Evolutionary conservation across 352 stramenopile genomes (phyloP), one percentile per base, ranked within the genome.

Genomic region (Hyphochytrium catenoides): DNA sequence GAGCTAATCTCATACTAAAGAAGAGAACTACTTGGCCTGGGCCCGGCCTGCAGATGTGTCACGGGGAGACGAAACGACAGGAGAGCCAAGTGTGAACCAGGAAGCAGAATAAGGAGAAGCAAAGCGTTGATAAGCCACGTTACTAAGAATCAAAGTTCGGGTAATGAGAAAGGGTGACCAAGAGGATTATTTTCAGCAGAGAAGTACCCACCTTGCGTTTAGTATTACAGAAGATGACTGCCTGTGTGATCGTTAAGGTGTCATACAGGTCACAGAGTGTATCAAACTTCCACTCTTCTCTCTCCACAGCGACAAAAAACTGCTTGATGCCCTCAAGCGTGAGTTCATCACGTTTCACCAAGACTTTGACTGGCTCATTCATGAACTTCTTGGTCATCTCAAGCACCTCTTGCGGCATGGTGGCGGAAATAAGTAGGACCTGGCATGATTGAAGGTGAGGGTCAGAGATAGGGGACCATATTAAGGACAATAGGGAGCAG

Each of bases 201-300:
- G 14, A 16, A 15, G 21, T 31, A 6, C 46, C 15, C 22, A 83
- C 85, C 57, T 97, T 98, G 51, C 78, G 64, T 50, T 82, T 87
- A 19, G 85, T 96, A 62, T 98, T 98, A 59, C 87, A 97, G 62
- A 96, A 98, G 47, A 98, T 97, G 22, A 98, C 86, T 14, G 86
- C 85, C 61, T 98, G 89, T 17, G 86, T 96, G 55, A 98, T 94
- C n/a, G 86, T 96, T 33, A 98, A 64, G 22, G 83, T 96, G 62
- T 97, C 86, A 62, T 97, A 98, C 34, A 98, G 48, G 58, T 97
- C 87, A 61, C 79, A 95, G 4, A 98, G 62, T 28, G 86, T 96
- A 54, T 96, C 87, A 54, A 97, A 95, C 57, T 98, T 98, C 86
- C 87, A 97, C 63, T 96, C 86, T 51, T 98, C 89, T 46, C 91